These are phyloP conservation scores for Xerocomus nothofagi DNA, from an alignment of 1,284 basidiomycete species.

Conservation along the genomic window DNA sequence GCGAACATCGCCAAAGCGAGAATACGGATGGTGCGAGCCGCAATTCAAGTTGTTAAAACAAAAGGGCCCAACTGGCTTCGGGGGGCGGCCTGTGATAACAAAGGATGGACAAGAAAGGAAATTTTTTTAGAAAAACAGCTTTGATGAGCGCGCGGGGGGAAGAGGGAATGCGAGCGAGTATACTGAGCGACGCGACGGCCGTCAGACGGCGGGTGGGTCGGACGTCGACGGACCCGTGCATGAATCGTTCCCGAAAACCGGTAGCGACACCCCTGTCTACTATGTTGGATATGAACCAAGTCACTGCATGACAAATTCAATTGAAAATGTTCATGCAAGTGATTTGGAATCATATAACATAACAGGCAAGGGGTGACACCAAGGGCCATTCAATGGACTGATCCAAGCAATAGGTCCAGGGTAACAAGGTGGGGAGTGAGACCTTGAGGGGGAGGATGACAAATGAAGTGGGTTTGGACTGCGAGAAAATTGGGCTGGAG, in stretches of 20 bases:
- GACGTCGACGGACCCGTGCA: background rate
- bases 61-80: constrained; percentile 22
- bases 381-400: constrained; percentile 17
- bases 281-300: constrained; percentile 39
- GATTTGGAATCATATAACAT: constrained; percentile 37
- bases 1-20: constrained; percentile 6
- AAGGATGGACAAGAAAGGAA: too few species aligned
- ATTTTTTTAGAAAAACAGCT: too few species aligned
- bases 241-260: constrained; percentile 7
- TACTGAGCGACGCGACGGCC: too few species aligned
- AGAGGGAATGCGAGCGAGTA: background rate
- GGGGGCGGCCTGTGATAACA: background rate
- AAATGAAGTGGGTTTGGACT: constrained; percentile 6
- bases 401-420: constrained; percentile 11
- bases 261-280: constrained; percentile 32
- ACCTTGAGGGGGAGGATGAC: background rate
- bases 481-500: constrained; percentile 21
- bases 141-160: too few species aligned
- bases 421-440: background rate
- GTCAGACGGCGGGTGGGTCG: too few species aligned
- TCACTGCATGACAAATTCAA: constrained; percentile 30
- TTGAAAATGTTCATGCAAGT: constrained; percentile 24
- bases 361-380: constrained; percentile 34
- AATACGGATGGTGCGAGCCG: constrained; percentile 12
- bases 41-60: constrained; percentile 30